Evolutionary conservation across 176 grass and related monocot species (phyloP).

Genomic region (Triticum dicoccoides): DNA sequence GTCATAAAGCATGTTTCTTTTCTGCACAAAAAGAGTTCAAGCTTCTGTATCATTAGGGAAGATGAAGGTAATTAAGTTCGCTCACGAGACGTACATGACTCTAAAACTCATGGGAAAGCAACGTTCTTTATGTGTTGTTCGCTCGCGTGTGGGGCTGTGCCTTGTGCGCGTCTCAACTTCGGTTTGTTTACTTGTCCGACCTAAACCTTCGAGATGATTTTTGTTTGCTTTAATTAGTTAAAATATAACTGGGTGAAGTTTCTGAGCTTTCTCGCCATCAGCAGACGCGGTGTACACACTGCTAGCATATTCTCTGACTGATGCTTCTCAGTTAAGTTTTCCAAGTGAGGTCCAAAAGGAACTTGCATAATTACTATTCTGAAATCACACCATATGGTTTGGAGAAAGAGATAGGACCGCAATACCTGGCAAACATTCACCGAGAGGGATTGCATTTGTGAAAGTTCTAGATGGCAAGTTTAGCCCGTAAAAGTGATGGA

Average conservation of each 20-base stretch:
- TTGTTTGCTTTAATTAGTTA: background rate
- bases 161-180: background rate
- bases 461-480: no score
- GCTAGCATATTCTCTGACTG: background rate
- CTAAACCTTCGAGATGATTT: slow-evolving; percentile 31
- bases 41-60: background rate
- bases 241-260: background rate
- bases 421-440: no score
- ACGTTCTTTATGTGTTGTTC: no score
- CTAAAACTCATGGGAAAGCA: background rate
- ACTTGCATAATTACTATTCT: background rate
- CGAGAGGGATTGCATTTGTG: no score
- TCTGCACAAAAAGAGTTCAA: background rate
- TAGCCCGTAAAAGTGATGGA: no score
- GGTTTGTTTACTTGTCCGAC: background rate
- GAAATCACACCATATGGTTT: background rate
- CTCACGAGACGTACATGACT: slow-evolving; percentile 33
- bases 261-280: background rate
- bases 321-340: slow-evolving; percentile 3
- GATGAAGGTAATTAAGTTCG: no score
- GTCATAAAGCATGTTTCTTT: no score
- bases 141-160: background rate
- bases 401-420: no score
- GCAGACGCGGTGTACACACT: background rate
- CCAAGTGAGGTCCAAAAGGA: background rate